These are phyloP conservation scores for Smallanthus sonchifolius DNA, from an alignment of 129 eudicot species.

Conservation along the genomic window DNA sequence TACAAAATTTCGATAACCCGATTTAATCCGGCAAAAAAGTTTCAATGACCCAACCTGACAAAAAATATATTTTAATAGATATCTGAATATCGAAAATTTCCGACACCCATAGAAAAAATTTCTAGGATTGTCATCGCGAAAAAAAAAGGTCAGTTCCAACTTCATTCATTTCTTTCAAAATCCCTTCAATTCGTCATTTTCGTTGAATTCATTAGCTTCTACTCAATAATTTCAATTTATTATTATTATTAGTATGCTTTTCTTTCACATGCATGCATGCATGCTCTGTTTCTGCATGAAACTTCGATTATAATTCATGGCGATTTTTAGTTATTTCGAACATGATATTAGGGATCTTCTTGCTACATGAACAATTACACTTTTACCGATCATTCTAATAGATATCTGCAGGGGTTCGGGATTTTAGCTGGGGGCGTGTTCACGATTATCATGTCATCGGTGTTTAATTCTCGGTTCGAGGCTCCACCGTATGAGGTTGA, in stretches of 20 bases:
- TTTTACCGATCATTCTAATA: background rate
- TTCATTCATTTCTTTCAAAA: background rate
- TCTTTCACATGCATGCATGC: conserved; percentile 24
- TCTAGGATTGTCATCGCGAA: no score
- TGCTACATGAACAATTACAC: background rate
- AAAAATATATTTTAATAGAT: no score
- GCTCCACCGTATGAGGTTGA: conserved; percentile 37
- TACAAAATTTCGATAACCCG: no score
- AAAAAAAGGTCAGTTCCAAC: conserved; percentile 16
- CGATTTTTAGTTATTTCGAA: background rate
- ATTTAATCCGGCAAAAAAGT: no score
- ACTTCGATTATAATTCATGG: background rate
- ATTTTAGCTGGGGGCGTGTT: conserved; percentile 30
- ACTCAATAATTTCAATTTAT: background rate
- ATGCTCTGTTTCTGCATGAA: conserved; percentile 17
- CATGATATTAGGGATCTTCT: background rate
- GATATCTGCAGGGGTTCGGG: conserved; percentile 48
- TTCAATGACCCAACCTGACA: no score
- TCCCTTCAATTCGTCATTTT: conserved; percentile 15
- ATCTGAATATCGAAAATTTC: no score
- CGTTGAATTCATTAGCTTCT: background rate
- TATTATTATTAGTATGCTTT: background rate
- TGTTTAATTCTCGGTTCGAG: conserved; percentile 14
- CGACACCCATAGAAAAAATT: no score
- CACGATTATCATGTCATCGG: conserved; percentile 30